A percentile compares a stretch with the other conserved stretches of the same genome.
These are phyloP conservation scores for Nicotiana noctiflora DNA, from an alignment of 257 asterid genomes.

Conservation along the genomic window DNA sequence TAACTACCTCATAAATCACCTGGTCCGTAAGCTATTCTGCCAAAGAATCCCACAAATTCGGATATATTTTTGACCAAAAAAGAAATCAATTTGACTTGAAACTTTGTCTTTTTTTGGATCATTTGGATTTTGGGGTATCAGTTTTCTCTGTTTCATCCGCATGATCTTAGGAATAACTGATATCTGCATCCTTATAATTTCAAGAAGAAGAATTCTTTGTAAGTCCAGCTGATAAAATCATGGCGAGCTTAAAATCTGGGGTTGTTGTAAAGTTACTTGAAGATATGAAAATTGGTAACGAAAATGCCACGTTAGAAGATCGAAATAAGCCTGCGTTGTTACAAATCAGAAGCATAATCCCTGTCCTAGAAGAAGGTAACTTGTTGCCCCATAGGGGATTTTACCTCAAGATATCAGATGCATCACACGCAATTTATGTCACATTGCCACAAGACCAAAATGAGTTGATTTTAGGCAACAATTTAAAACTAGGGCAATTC, in stretches of 20 bases:
- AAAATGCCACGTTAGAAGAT: slow-evolving; percentile 9
- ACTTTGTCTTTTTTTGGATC: background rate
- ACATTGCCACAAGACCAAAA: slow-evolving; percentile 52
- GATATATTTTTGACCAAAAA: background rate
- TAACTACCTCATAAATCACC: background rate
- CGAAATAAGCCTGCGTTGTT: slow-evolving; percentile 36
- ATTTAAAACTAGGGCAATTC: slow-evolving; percentile 55
- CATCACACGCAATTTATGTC: slow-evolving; percentile 54
- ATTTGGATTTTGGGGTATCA: background rate
- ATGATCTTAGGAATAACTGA: background rate
- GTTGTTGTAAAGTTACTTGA: slow-evolving; percentile 53
- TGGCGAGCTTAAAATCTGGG: slow-evolving; percentile 51
- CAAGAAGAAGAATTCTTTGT: background rate
- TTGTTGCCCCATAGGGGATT: slow-evolving; percentile 67
- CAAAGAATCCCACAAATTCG: background rate
- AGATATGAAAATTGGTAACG: slow-evolving; percentile 29
- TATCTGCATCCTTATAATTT: background rate
- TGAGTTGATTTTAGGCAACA: slow-evolving; percentile 55
- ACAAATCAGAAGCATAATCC: slow-evolving; percentile 72
- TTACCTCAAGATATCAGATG: slow-evolving; percentile 60
- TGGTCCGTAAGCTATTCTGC: background rate
- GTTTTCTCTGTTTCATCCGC: background rate
- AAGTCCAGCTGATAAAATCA: slow-evolving; percentile 11
- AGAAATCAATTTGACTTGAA: background rate
- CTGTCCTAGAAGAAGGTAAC: slow-evolving; percentile 68